A percentile compares a stretch with the other conserved stretches of the same genome.
These are phyloP conservation scores for Globisporangium solare DNA, from an alignment of 352 stramenopile genomes.

Conservation along the genomic window DNA sequence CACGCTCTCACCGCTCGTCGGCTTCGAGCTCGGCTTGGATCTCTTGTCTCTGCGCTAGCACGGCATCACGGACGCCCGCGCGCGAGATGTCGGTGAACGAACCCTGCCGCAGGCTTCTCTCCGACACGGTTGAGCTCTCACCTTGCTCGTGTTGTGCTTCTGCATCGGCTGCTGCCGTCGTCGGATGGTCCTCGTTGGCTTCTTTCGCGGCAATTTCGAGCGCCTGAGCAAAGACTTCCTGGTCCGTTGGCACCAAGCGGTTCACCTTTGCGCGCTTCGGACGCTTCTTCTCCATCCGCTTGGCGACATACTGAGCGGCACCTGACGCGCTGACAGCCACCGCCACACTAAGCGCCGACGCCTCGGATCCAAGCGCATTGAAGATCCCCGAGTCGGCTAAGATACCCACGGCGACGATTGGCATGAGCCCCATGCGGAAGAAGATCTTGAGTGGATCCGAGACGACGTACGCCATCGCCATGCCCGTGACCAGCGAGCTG, in stretches of 20 bases:
- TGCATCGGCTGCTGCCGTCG: slow-evolving; percentile 6
- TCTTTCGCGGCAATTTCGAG: slow-evolving; percentile 14
- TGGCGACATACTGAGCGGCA: slow-evolving; percentile 43
- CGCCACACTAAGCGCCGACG: slow-evolving; percentile 36
- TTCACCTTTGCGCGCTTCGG: slow-evolving; percentile 18
- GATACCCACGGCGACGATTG: slow-evolving; percentile 48
- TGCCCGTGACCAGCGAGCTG: slow-evolving; percentile 44
- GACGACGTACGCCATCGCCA: slow-evolving; percentile 56
- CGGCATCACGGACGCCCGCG: slow-evolving; percentile 15
- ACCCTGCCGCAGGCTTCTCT: slow-evolving; percentile 5
- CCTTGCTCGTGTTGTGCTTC: slow-evolving; percentile 4
- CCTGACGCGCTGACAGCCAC: slow-evolving; percentile 39
- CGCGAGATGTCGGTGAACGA: slow-evolving; percentile 33
- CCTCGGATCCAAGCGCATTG: slow-evolving; percentile 38
- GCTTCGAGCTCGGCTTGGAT: slow-evolving; percentile 19
- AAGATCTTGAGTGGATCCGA: slow-evolving; percentile 69
- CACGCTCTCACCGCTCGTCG: slow-evolving; percentile 6
- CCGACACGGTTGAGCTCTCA: background rate
- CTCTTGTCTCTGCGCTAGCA: slow-evolving; percentile 16
- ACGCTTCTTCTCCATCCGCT: slow-evolving; percentile 19
- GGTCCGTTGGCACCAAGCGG: slow-evolving; percentile 26
- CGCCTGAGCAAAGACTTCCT: slow-evolving; percentile 15
- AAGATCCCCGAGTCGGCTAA: slow-evolving; percentile 54
- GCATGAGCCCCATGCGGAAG: slow-evolving; percentile 67
- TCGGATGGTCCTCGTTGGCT: background rate